These are phyloP conservation scores for Porogramme epimiltina DNA, from an alignment of 1,284 basidiomycete species.

Conservation along the genomic window DNA sequence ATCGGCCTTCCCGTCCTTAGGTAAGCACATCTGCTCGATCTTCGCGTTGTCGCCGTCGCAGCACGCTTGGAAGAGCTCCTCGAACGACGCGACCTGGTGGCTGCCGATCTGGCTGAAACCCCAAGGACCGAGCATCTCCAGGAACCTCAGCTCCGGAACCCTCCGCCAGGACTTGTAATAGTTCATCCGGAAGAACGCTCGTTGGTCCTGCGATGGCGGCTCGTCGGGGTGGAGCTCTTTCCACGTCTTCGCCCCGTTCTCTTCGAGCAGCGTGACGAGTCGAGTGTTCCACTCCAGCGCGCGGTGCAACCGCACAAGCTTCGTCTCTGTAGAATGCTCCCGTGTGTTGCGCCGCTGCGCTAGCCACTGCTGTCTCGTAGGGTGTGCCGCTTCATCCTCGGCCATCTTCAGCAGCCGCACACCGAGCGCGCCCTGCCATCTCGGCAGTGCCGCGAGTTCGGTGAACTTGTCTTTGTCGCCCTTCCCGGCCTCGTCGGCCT, in stretches of 20 bases:
- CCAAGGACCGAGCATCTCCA: not conserved
- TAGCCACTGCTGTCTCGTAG: not conserved
- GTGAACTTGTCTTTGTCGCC: slow-evolving; percentile 1
- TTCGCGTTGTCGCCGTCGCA: slow-evolving; percentile 49
- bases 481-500: not conserved
- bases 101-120: not conserved
- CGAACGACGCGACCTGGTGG: slow-evolving; percentile 39
- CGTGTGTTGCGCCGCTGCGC: not conserved
- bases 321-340: not conserved
- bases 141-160: not conserved
- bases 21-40: slow-evolving; percentile 52
- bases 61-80: slow-evolving; percentile 56
- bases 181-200: not conserved
- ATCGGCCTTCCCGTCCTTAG: slow-evolving; percentile 31
- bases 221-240: slow-evolving; percentile 39
- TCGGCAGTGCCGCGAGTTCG: slow-evolving; percentile 4
- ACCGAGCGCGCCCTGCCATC: slow-evolving; percentile 17
- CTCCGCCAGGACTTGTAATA: not conserved
- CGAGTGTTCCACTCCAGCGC: slow-evolving; percentile 28
- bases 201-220: not conserved
- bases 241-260: slow-evolving; percentile 48
- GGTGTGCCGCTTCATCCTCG: not conserved
- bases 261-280: slow-evolving; percentile 40
- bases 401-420: slow-evolving; percentile 3
- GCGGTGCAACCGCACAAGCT: slow-evolving; percentile 8